Conservation (phyloP, 805 yeast species). For the Limtongia smithiae region DNA sequence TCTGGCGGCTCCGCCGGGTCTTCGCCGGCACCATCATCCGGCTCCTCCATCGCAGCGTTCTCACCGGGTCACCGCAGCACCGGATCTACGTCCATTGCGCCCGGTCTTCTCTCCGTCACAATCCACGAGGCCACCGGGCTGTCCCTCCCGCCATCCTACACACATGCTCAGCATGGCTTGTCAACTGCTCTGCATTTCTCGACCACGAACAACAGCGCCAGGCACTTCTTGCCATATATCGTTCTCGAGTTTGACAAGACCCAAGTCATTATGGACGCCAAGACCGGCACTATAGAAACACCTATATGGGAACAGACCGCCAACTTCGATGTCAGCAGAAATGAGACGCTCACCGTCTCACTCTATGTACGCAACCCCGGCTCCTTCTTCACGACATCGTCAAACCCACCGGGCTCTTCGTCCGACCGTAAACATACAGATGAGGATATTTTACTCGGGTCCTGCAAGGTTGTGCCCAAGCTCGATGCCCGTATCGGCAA, state of each 20-base stretch:
- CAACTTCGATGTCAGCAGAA: constrained; percentile 79
- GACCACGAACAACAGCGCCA: constrained; percentile 6
- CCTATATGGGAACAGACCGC: constrained; percentile 88
- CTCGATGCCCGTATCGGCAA: constrained; percentile 42
- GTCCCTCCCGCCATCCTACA: constrained; percentile 50
- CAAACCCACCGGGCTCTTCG: constrained; percentile 45
- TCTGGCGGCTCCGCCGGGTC: not conserved
- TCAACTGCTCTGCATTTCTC: constrained; percentile 8
- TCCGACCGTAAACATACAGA: constrained; percentile 30
- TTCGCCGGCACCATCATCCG: no score
- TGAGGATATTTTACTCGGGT: constrained; percentile 74
- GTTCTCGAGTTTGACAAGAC: constrained; percentile 94
- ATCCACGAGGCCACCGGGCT: constrained; percentile 67
- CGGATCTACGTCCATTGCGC: constrained; percentile 38
- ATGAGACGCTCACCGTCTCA: constrained; percentile 66
- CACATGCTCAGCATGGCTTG: constrained; percentile 26
- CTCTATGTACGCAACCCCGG: constrained; percentile 72
- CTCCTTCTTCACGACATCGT: constrained; percentile 17
- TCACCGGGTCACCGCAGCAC: constrained; percentile 16
- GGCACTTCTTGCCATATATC: constrained; percentile 66
- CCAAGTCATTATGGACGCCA: constrained; percentile 82
- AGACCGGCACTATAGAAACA: constrained; percentile 69
- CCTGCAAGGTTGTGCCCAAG: constrained; percentile 59
- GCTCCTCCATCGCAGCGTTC: constrained; percentile 2
- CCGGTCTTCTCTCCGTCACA: constrained; percentile 76